Base-by-base conservation (phyloP, 495 filamentous ascomycete genomes). In the Emericellopsis terricola region DNA sequence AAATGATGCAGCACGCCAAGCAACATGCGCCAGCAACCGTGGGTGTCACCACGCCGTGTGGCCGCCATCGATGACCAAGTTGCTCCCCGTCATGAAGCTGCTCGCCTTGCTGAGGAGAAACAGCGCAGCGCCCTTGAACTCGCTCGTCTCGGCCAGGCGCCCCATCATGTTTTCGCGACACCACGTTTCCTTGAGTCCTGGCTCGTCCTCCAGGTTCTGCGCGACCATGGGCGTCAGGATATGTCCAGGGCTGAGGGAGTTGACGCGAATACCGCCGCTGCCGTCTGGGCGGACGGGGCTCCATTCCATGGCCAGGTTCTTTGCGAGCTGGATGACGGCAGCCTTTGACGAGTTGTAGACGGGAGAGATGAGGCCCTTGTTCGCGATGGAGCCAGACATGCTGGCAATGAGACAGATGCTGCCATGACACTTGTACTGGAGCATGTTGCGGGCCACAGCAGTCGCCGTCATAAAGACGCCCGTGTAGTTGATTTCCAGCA, bases 401-500 rank as follows among this genome's bases (percentile, higher is more conserved):
- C 66, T 73, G 6, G 76, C 77, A 44, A 83, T 74, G 41, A 86
- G 53, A 19, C 64, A 70, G 39, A 86, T 81, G 41, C 70, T 73
- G n/a, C 78, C 78, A 16, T 68, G 68, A 29, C 65, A 73, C 27
- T 72, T 72, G 53, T 76, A 78, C 37, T 65, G 66, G 44, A 82
- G 68, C 78, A 87, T 86, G 45, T 80, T 69, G 43, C 73, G 66
- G 10, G 81, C 81, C 7, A 68, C 71, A 8, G 75, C 71, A 39
- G 76, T 68, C 0, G 78, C 68, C 1, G 76, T 76, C 64, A 82
- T 71, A 52, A 84, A 80, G 7, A 79, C 74, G 13, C 78, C 81
- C 0, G 74, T 81, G 41, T 81, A 75, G 45, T 86, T 86, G 35
- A 81, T 63, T 31, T 70, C 68, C 49, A 87, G 64, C 73, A 85